Conservation (phyloP, 2,329 filamentous ascomycete species). For the Cercospora zeina region DNA sequence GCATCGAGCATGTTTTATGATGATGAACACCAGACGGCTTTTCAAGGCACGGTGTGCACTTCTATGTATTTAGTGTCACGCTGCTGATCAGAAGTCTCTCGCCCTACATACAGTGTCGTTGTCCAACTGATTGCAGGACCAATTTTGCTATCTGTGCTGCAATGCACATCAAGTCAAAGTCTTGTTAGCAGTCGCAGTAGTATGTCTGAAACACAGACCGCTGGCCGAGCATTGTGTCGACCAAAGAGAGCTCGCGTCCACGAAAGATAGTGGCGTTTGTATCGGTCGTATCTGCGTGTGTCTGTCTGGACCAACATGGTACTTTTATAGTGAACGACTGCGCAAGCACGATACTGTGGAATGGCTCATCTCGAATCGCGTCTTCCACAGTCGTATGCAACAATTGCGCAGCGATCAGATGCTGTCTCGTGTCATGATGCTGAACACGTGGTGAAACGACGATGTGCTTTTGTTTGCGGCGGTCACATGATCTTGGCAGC, state of each 20-base stretch:
- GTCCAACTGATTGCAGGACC: background rate
- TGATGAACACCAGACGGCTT: constrained; percentile 6
- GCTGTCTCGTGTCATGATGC: background rate
- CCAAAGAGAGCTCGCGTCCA: background rate
- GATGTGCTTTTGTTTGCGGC: constrained; percentile 15
- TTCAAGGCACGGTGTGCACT: background rate
- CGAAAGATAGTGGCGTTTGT: background rate
- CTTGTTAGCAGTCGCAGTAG: background rate
- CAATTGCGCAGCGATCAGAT: background rate
- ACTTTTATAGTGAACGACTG: background rate
- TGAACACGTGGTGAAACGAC: constrained; percentile 4
- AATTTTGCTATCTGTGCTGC: background rate
- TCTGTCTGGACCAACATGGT: background rate
- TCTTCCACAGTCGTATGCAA: background rate
- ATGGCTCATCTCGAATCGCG: background rate
- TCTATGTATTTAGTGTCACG: background rate
- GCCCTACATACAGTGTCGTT: background rate
- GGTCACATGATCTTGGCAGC: constrained; percentile 7
- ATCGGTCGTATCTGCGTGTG: background rate
- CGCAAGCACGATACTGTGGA: background rate
- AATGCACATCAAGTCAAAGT: background rate
- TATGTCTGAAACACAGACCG: background rate
- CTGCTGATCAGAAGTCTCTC: background rate
- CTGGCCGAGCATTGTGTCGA: background rate
- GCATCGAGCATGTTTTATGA: background rate